phyloP scores from a whole-genome alignment of 2,329 filamentous ascomycete genomes.

The Madurella mycetomatis region DNA sequence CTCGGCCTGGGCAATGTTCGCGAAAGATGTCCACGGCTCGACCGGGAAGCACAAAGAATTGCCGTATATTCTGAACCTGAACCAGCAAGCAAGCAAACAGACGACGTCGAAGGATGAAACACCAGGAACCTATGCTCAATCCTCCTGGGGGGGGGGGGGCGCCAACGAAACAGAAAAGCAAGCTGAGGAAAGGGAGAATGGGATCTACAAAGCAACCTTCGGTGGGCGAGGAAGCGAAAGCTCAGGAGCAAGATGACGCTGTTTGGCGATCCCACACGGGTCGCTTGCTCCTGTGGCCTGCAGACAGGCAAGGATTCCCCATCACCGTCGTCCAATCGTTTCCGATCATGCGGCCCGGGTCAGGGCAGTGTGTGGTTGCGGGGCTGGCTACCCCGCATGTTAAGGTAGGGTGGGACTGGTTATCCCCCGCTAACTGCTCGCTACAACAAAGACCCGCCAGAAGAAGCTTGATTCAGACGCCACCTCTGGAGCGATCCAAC shows the following conservation, averaged over 20 bases:
- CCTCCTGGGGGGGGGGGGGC: too few species aligned
- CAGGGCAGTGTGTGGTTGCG: conserved; percentile 10
- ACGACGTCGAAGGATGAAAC: not conserved
- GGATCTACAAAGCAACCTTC: not conserved
- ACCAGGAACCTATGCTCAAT: not conserved
- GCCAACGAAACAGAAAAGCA: not conserved
- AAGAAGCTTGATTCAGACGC: too few species aligned
- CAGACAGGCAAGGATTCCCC: conserved; percentile 14
- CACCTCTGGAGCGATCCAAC: too few species aligned
- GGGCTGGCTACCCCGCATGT: conserved; percentile 13
- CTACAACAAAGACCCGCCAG: not conserved
- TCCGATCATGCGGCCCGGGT: conserved; percentile 11
- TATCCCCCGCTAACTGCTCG: not conserved
- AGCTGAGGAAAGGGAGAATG: conserved; percentile 3
- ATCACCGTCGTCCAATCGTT: conserved; percentile 14
- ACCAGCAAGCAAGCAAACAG: not conserved
- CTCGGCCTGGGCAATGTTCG: not conserved
- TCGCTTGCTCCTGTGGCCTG: conserved; percentile 8
- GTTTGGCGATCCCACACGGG: not conserved
- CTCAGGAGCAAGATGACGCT: not conserved
- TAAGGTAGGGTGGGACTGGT: not conserved
- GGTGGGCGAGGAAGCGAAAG: not conserved
- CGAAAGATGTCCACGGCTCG: not conserved
- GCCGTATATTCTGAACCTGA: not conserved
- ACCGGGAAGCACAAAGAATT: not conserved